These are phyloP conservation scores for Didymellaceae sp. DNA, from an alignment of 2,329 filamentous ascomycete genomes.

Conservation along the genomic window DNA sequence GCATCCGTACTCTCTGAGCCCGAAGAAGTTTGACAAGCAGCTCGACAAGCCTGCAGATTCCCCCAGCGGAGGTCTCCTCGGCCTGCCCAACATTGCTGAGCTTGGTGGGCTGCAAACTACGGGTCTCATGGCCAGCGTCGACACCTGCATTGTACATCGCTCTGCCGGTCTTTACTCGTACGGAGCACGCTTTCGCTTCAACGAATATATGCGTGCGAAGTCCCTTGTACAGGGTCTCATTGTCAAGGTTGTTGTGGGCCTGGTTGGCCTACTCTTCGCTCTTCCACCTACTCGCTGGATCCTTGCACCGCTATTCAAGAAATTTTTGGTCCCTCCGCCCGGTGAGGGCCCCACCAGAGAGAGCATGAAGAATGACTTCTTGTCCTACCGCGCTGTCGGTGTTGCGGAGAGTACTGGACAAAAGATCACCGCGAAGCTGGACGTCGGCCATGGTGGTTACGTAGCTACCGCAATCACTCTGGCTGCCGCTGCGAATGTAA, in stretches of 20 bases:
- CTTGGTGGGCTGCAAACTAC: slow-evolving; percentile 67
- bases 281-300: slow-evolving; percentile 61
- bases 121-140: slow-evolving; percentile 59
- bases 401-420: slow-evolving; percentile 59
- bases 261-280: slow-evolving; percentile 54
- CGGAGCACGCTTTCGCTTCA: slow-evolving; percentile 64
- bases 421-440: slow-evolving; percentile 63
- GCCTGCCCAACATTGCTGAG: slow-evolving; percentile 61
- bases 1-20: slow-evolving; percentile 60
- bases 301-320: slow-evolving; percentile 37
- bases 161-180: slow-evolving; percentile 65
- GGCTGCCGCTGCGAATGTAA: slow-evolving; percentile 67
- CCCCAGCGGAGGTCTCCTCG: slow-evolving; percentile 53
- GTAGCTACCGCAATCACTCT: slow-evolving; percentile 69
- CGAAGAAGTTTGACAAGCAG: slow-evolving; percentile 48
- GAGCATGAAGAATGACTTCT: slow-evolving; percentile 62
- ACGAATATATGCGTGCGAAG: slow-evolving; percentile 61
- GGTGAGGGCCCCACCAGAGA: slow-evolving; percentile 53
- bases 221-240: slow-evolving; percentile 56
- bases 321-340: slow-evolving; percentile 37
- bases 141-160: slow-evolving; percentile 65
- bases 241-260: slow-evolving; percentile 57
- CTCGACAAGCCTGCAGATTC: slow-evolving; percentile 33
- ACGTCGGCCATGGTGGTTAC: slow-evolving; percentile 69
- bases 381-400: slow-evolving; percentile 70